These are phyloP conservation scores for Leccinum uliginosum DNA, from an alignment of 768 basidiomycete species.

Conservation along the genomic window DNA sequence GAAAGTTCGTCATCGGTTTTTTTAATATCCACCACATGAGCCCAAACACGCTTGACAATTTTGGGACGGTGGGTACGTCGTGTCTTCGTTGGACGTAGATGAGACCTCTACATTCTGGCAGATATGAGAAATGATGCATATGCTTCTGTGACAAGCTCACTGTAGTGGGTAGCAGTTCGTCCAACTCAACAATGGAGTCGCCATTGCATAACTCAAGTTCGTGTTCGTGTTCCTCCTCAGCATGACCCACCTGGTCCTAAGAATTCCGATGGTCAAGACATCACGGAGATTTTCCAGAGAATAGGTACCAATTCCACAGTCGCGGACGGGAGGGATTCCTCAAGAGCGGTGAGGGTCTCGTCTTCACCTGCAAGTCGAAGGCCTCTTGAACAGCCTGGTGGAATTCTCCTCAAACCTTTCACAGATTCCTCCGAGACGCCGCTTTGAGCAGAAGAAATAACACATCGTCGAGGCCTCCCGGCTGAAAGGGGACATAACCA, in stretches of 20 bases:
- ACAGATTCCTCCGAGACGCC: constrained; percentile 36
- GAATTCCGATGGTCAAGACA: constrained; percentile 22
- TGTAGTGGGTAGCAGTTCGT: constrained; percentile 70
- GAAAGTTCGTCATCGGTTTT: constrained; percentile 85
- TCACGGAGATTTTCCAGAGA: constrained; percentile 2
- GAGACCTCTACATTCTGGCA: constrained; percentile 45
- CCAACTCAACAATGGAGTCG: constrained; percentile 50
- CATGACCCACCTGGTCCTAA: constrained; percentile 20
- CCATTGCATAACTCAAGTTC: constrained; percentile 15
- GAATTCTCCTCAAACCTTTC: constrained; percentile 55
- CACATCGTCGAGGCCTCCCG: constrained; percentile 83
- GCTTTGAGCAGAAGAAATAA: constrained; percentile 30
- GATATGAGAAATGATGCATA: constrained; percentile 4
- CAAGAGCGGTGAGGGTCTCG: constrained; percentile 34
- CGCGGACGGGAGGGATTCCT: constrained; percentile 13
- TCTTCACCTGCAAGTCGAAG: constrained; percentile 65
- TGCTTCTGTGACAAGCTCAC: constrained; percentile 23
- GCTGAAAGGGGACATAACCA: constrained; percentile 88
- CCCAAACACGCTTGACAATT: constrained; percentile 89
- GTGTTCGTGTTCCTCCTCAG: constrained; percentile 20
- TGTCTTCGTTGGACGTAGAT: constrained; percentile 51
- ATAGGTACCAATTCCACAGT: constrained; percentile 15
- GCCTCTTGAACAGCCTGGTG: constrained; percentile 83
- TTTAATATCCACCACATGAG: constrained; percentile 93
- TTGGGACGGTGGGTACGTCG: constrained; percentile 41